Evolutionary conservation across 441 rosid species (phyloP).

Genomic region (Raphanus hybrid): DNA sequence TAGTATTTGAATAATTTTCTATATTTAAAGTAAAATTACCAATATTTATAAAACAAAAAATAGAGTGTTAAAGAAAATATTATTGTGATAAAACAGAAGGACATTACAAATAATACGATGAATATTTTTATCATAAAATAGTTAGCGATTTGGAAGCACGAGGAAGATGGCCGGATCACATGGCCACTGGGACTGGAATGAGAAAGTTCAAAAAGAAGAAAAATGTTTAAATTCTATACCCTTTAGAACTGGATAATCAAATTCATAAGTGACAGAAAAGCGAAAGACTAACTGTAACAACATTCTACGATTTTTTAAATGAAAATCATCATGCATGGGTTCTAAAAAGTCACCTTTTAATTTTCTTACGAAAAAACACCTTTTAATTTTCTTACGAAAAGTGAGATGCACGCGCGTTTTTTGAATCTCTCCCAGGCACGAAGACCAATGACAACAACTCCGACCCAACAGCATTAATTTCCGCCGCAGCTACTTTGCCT

Average conservation of each 20-base stretch:
- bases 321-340: conserved; percentile 23
- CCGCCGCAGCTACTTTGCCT: too few species aligned
- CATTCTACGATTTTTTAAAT: conserved; percentile 25
- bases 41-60: not conserved
- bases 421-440: too few species aligned
- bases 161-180: conserved; percentile 45
- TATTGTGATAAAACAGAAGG: not conserved
- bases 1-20: not conserved
- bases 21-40: not conserved
- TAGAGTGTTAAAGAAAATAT: not conserved
- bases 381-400: too few species aligned
- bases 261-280: conserved; percentile 40
- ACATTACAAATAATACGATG: conserved; percentile 5
- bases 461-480: too few species aligned
- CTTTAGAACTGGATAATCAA: conserved; percentile 44
- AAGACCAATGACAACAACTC: too few species aligned
- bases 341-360: too few species aligned
- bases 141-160: conserved; percentile 29
- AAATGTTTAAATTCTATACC: conserved; percentile 26
- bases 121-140: not conserved
- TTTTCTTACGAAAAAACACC: too few species aligned
- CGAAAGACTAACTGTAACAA: conserved; percentile 44
- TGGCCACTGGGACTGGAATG: conserved; percentile 42
- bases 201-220: conserved; percentile 38
- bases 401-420: too few species aligned